phyloP scores from a whole-genome alignment of 2,329 filamentous ascomycete genomes.

The Phaeosphaeria sp. region DNA sequence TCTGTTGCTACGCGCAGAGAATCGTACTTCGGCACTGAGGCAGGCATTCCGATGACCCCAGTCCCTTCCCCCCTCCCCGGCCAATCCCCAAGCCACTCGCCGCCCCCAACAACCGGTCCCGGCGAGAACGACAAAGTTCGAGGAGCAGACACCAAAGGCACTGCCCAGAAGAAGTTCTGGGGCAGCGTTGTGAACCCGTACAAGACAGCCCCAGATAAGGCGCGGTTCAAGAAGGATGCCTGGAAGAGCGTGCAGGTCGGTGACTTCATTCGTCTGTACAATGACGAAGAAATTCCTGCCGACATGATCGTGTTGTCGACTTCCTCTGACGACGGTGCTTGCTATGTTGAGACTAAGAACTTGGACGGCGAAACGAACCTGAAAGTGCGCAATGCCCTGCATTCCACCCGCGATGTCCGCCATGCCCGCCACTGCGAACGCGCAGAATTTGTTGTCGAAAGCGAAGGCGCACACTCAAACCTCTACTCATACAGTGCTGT shows the following conservation, averaged over 20 bases:
- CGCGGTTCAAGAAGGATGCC: constrained; percentile 87
- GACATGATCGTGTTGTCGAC: constrained; percentile 93
- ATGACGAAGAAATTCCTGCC: constrained; percentile 92
- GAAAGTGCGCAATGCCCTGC: constrained; percentile 90
- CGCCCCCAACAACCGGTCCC: constrained; percentile 32
- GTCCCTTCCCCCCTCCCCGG: constrained; percentile 80
- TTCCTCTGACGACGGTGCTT: constrained; percentile 90
- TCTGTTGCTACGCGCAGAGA: constrained; percentile 63
- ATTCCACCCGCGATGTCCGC: constrained; percentile 80
- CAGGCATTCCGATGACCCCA: constrained; percentile 92
- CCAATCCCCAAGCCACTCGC: constrained; percentile 38
- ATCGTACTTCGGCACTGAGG: constrained; percentile 60
- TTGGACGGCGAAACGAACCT: constrained; percentile 97
- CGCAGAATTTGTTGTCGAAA: constrained; percentile 86
- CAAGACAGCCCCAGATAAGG: constrained; percentile 69
- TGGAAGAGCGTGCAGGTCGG: constrained; percentile 97
- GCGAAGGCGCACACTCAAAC: constrained; percentile 89
- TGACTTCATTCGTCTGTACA: constrained; percentile 95
- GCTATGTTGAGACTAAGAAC: constrained; percentile 98
- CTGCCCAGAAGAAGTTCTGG: constrained; percentile 59
- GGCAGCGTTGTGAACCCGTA: constrained; percentile 78
- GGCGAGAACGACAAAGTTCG: constrained; percentile 37
- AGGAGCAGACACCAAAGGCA: constrained; percentile 27
- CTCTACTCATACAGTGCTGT: constrained; percentile 94
- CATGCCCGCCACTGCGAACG: constrained; percentile 93